These are phyloP conservation scores for Pythium graminicola DNA, from an alignment of 352 stramenopile species.

Conservation along the genomic window DNA sequence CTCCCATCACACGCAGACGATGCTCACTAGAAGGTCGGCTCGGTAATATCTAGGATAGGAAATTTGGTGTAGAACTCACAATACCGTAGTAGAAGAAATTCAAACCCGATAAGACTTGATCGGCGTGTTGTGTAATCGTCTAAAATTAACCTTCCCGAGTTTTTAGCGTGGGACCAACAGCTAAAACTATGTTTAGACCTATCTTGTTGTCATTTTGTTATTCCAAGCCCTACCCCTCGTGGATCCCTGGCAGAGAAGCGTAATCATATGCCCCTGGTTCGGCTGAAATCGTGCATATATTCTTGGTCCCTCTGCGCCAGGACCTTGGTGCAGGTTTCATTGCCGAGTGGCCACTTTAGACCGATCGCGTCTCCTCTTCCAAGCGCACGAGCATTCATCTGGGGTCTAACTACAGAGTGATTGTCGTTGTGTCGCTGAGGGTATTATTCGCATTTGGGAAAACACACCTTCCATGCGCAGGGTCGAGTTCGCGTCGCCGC, in stretches of 20 bases:
- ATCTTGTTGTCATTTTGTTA: constrained; percentile 2
- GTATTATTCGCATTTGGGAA: background rate
- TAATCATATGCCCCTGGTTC: background rate
- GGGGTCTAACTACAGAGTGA: constrained; percentile 10
- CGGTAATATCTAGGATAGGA: too few species aligned
- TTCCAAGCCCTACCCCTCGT: background rate
- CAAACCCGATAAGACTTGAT: too few species aligned
- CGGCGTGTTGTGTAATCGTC: too few species aligned
- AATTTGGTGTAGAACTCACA: too few species aligned
- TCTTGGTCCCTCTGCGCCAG: background rate
- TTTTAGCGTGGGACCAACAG: too few species aligned
- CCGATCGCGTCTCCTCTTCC: background rate
- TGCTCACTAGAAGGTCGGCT: too few species aligned
- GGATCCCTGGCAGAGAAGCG: background rate
- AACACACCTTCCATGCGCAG: constrained; percentile 30
- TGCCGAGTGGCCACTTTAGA: background rate
- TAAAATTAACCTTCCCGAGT: background rate
- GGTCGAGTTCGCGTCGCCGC: constrained; percentile 51
- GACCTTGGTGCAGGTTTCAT: background rate
- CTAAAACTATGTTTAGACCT: background rate
- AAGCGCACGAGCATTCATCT: background rate
- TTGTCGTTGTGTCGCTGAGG: constrained; percentile 3
- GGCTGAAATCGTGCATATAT: background rate
- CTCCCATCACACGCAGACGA: too few species aligned
- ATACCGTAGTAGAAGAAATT: too few species aligned